These are phyloP conservation scores for Candida hispaniensis DNA, from an alignment of 805 yeast species.

Conservation along the genomic window DNA sequence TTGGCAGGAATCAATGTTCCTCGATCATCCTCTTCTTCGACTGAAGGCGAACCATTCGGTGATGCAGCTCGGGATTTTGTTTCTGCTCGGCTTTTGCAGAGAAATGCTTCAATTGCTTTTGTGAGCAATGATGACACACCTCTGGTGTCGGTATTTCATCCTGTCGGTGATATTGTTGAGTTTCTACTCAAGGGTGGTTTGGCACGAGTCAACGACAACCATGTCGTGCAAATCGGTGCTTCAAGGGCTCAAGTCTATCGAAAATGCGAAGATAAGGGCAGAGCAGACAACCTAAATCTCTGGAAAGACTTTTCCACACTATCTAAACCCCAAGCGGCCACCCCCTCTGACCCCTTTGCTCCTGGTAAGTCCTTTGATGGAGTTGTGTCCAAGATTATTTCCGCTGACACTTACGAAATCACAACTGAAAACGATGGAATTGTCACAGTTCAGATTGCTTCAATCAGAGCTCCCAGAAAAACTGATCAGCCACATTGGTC, in stretches of 20 bases:
- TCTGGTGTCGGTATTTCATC: slow-evolving; percentile 46
- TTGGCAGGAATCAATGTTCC: slow-evolving; percentile 70
- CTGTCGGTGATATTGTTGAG: slow-evolving; percentile 68
- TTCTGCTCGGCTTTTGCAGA: slow-evolving; percentile 51
- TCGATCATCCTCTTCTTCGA: slow-evolving; percentile 43
- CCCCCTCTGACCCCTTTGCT: slow-evolving; percentile 26
- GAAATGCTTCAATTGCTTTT: slow-evolving; percentile 45
- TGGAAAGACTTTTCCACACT: slow-evolving; percentile 41
- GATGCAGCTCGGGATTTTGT: slow-evolving; percentile 56
- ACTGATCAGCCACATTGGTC: slow-evolving; percentile 48
- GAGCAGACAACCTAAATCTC: slow-evolving; percentile 41
- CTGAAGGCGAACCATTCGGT: slow-evolving; percentile 44
- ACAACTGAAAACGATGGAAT: slow-evolving; percentile 40
- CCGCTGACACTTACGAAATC: slow-evolving; percentile 56
- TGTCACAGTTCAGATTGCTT: slow-evolving; percentile 61
- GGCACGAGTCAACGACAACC: slow-evolving; percentile 75
- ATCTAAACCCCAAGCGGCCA: no score
- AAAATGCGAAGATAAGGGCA: slow-evolving; percentile 54
- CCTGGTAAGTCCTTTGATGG: slow-evolving; percentile 37
- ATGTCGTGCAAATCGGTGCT: slow-evolving; percentile 57
- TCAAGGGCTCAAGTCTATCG: slow-evolving; percentile 50
- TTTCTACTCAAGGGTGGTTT: slow-evolving; percentile 57
- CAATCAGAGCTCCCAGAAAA: slow-evolving; percentile 63
- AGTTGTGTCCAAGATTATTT: slow-evolving; percentile 47
- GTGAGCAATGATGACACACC: slow-evolving; percentile 44